Percentiles rank a stretch among this genome's conserved stretches.
These are phyloP conservation scores for Colletotrichum musicola DNA, from an alignment of 2,329 filamentous ascomycete genomes.

Conservation along the genomic window DNA sequence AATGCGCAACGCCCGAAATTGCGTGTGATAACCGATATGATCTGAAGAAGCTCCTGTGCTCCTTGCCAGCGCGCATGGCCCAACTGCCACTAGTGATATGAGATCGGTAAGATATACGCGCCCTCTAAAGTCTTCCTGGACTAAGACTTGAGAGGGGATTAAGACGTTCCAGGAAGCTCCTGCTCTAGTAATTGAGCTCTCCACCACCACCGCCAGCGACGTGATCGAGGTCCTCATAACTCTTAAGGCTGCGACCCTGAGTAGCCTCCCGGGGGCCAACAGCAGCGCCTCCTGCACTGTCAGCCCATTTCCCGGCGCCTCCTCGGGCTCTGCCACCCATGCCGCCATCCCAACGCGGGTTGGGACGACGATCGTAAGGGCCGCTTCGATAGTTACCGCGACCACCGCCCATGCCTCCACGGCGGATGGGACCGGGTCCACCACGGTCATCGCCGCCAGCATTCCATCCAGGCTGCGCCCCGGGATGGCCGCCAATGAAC, in stretches of 20 bases:
- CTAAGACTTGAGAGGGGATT: neutral
- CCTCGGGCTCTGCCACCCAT: constrained; percentile 65
- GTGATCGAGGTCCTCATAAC: constrained; percentile 97
- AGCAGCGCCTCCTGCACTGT: constrained; percentile 80
- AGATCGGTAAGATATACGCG: neutral
- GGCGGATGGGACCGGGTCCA: constrained; percentile 74
- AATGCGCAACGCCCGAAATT: constrained; percentile 16
- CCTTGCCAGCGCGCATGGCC: neutral
- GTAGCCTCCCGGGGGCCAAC: constrained; percentile 92
- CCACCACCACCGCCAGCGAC: constrained; percentile 79
- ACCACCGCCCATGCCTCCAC: constrained; percentile 68
- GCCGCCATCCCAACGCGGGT: constrained; percentile 64
- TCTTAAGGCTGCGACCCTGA: constrained; percentile 92
- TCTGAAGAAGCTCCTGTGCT: constrained; percentile 1
- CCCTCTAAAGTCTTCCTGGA: neutral
- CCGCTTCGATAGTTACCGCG: constrained; percentile 73
- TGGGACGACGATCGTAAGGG: constrained; percentile 79
- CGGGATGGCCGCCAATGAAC: constrained; percentile 66
- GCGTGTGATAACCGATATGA: constrained; percentile 1
- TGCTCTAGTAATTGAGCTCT: constrained; percentile 86
- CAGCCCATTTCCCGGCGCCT: constrained; percentile 74
- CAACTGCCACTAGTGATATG: neutral
- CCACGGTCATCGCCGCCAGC: constrained; percentile 68
- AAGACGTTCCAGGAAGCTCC: constrained; percentile 21
- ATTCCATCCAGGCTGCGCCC: constrained; percentile 62